phyloP scores from a whole-genome alignment of 768 basidiomycete species.

The Mycena haematopus region DNA sequence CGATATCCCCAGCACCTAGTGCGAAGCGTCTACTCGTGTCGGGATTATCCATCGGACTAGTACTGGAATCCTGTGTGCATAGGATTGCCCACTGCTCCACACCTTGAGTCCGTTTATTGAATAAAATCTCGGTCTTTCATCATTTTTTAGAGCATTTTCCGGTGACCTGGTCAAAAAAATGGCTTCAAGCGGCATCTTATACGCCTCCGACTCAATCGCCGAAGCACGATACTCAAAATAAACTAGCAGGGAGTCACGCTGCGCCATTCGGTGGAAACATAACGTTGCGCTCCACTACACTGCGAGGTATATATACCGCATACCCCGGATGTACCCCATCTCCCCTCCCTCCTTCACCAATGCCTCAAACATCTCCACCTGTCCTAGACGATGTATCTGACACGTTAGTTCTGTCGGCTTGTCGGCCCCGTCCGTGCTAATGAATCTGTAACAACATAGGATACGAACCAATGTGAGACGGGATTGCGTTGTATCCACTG shows the following conservation, averaged over 20 bases:
- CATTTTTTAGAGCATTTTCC: not conserved
- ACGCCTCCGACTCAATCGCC: constrained; percentile 16
- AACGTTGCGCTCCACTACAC: constrained; percentile 16
- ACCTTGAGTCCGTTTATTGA: not conserved
- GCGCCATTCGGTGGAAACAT: constrained; percentile 23
- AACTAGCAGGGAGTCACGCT: not conserved
- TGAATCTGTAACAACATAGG: not conserved
- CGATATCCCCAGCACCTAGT: not conserved
- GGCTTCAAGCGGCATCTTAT: not conserved
- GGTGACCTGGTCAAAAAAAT: not conserved
- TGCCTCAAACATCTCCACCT: constrained; percentile 15
- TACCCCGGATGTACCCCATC: constrained; percentile 3
- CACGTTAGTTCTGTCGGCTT: constrained; percentile 16
- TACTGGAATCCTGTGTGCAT: not conserved
- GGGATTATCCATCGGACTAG: too few relatives aligned
- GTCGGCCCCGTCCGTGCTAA: not conserved
- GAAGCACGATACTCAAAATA: constrained; percentile 15
- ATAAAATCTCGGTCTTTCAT: not conserved
- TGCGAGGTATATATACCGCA: constrained; percentile 9
- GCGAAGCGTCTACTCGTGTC: not conserved
- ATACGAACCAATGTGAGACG: constrained; percentile 27
- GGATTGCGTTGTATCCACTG: not conserved
- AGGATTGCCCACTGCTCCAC: not conserved
- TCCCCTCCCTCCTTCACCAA: not conserved
- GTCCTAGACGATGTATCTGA: constrained; percentile 17